phyloP scores from a whole-genome alignment of 129 eudicot species.

The Helichrysum umbraculigerum region DNA sequence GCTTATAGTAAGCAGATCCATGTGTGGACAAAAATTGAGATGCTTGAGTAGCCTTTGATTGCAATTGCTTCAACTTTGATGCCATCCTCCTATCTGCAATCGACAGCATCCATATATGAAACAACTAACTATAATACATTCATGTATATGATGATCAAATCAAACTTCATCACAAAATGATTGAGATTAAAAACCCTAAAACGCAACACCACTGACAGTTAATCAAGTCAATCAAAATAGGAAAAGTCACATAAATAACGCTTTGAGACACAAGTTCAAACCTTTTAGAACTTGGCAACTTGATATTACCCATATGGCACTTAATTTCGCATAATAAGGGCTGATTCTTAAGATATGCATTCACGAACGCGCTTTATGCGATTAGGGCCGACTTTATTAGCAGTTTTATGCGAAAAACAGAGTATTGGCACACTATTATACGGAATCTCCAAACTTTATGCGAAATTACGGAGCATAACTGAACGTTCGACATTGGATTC shows the following conservation, averaged over 20 bases:
- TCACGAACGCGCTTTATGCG: too few species aligned
- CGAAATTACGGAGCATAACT: too few species aligned
- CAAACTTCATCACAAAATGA: neutral
- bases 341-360: neutral
- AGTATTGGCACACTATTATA: too few species aligned
- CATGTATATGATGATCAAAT: neutral
- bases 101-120: conserved; percentile 24
- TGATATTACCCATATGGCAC: neutral
- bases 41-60: conserved; percentile 66
- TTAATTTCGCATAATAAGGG: neutral
- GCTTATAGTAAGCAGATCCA: conserved; percentile 71
- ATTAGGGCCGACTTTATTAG: too few species aligned
- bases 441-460: too few species aligned
- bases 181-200: too few species aligned
- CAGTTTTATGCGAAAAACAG: too few species aligned
- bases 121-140: neutral
- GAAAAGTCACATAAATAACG: too few species aligned
- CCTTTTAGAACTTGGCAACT: neutral
- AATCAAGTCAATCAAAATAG: too few species aligned
- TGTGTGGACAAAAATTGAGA: conserved; percentile 55
- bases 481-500: too few species aligned
- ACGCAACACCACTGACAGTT: too few species aligned
- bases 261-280: too few species aligned
- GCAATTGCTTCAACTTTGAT: conserved; percentile 65
- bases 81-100: conserved; percentile 50